Evolutionary conservation across 1,284 basidiomycete genomes (phyloP).

Genomic region (Ceratobasidium sp.): DNA sequence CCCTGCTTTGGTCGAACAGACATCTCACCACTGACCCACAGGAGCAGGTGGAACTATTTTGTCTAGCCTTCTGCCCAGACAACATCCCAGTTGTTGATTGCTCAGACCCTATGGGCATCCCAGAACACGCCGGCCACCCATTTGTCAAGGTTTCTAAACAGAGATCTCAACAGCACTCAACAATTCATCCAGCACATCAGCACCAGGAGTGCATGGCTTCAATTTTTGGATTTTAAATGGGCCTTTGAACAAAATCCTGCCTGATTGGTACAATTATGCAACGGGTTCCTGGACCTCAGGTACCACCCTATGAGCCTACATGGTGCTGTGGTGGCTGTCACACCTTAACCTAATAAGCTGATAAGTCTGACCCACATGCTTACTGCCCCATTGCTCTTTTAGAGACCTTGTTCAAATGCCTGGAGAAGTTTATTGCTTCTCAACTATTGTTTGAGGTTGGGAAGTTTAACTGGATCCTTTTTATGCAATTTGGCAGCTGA

Average conservation of each 20-base stretch:
- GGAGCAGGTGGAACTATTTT: conserved; percentile 37
- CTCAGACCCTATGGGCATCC: conserved; percentile 14
- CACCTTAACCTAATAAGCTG: conserved; percentile 46
- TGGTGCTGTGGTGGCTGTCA: conserved; percentile 44
- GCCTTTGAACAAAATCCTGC: conserved; percentile 39
- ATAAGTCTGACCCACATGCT: conserved; percentile 46
- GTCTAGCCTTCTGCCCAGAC: conserved; percentile 37
- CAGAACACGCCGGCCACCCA: background rate
- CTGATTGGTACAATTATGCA: conserved; percentile 20
- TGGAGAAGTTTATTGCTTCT: conserved; percentile 45
- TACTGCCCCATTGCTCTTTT: conserved; percentile 47
- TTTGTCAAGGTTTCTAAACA: conserved; percentile 33
- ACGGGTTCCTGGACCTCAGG: conserved; percentile 61
- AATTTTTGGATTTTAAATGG: conserved; percentile 40
- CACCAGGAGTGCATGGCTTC: conserved; percentile 41
- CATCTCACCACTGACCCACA: conserved; percentile 18
- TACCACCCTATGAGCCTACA: conserved; percentile 44
- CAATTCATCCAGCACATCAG: conserved; percentile 39
- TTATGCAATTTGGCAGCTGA: conserved; percentile 45
- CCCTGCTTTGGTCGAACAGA: background rate
- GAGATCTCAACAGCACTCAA: conserved; percentile 40
- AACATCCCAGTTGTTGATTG: background rate
- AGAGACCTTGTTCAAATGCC: conserved; percentile 46
- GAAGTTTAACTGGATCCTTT: conserved; percentile 42
- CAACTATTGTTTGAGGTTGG: conserved; percentile 42